These are phyloP conservation scores for Rhizopogon vinicolor DNA, from an alignment of 768 basidiomycete genomes.

Conservation along the genomic window DNA sequence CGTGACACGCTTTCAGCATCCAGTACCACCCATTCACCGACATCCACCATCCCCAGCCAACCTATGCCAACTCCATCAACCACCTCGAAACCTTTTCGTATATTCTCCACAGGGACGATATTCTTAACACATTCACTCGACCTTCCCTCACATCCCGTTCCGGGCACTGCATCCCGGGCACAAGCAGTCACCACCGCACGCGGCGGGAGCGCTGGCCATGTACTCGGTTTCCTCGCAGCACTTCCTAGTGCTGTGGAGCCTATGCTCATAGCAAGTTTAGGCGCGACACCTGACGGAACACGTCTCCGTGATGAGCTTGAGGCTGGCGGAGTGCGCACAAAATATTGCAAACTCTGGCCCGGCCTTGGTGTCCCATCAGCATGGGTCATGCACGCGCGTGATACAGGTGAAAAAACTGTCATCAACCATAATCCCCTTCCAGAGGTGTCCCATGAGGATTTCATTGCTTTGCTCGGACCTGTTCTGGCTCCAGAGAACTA, in stretches of 20 bases:
- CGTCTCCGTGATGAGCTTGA: conserved; percentile 63
- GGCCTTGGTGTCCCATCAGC: conserved; percentile 72
- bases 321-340: conserved; percentile 60
- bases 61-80: conserved; percentile 8
- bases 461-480: conserved; percentile 76
- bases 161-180: conserved; percentile 58
- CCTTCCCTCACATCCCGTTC: conserved; percentile 54
- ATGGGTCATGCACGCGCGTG: conserved; percentile 77
- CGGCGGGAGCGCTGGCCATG: conserved; percentile 68
- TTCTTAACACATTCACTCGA: conserved; percentile 73
- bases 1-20: conserved; percentile 12
- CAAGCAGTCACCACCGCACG: conserved; percentile 64
- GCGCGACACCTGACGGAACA: conserved; percentile 65
- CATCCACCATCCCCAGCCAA: conserved; percentile 4
- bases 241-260: conserved; percentile 30
- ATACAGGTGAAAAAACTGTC: conserved; percentile 59
- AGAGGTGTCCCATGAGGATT: conserved; percentile 84
- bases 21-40: neutral
- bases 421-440: conserved; percentile 87
- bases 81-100: conserved; percentile 46
- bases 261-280: conserved; percentile 69
- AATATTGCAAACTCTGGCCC: conserved; percentile 71
- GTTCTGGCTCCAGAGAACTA: conserved; percentile 81
- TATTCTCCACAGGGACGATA: conserved; percentile 76
- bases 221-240: conserved; percentile 59